Evolutionary conservation across 257 asterid species (phyloP).

Genomic region (Solanum okadae): DNA sequence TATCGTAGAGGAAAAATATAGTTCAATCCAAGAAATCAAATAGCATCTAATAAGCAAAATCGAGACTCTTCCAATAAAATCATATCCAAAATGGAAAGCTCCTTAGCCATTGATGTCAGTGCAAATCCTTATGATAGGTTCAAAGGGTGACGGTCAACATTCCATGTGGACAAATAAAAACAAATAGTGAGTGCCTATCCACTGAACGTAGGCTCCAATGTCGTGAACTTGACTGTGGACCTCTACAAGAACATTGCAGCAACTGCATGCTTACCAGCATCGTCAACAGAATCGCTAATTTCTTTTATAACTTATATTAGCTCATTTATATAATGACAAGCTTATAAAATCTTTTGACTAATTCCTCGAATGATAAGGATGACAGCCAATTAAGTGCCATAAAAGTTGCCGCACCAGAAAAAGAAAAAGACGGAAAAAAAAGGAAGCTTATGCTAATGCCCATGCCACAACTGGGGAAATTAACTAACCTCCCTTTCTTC

Average conservation of each 20-base stretch:
- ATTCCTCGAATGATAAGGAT: background rate
- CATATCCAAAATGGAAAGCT: background rate
- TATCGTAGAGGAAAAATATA: background rate
- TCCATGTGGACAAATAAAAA: background rate
- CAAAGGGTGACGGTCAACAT: background rate
- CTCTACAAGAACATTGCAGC: background rate
- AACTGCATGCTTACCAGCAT: background rate
- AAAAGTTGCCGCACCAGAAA: background rate
- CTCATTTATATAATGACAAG: background rate
- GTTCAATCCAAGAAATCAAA: background rate
- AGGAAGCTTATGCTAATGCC: background rate
- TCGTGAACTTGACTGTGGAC: background rate
- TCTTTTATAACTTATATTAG: background rate
- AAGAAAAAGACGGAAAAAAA: background rate
- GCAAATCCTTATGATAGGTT: background rate
- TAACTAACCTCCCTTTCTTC: constrained; percentile 91
- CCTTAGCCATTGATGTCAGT: background rate
- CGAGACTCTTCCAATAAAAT: background rate
- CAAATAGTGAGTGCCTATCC: background rate
- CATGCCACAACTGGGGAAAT: background rate
- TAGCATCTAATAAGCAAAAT: background rate
- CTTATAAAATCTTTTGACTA: background rate
- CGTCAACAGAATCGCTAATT: background rate
- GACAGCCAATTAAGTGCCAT: background rate
- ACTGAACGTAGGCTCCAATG: background rate